These are phyloP conservation scores for Backusella tuberculispora DNA, from an alignment of 192 early-diverging fungal species.

Conservation along the genomic window DNA sequence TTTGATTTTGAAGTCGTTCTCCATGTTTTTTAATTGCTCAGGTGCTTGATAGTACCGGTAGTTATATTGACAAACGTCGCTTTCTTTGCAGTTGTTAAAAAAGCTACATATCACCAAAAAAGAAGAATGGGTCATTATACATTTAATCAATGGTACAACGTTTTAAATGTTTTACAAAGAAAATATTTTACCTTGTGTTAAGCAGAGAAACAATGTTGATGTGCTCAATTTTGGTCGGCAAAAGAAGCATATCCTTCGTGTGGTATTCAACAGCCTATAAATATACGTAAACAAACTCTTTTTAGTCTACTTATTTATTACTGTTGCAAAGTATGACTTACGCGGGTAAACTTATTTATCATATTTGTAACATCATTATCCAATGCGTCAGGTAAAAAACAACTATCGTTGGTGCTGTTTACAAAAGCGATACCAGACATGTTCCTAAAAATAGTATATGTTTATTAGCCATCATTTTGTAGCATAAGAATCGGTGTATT, in stretches of 20 bases:
- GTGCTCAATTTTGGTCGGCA: conserved; percentile 9
- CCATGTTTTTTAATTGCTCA: conserved; percentile 19
- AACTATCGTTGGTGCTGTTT: conserved; percentile 6
- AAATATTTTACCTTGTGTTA: conserved; percentile 17
- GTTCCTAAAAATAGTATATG: conserved; percentile 1
- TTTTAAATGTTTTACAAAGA: not conserved
- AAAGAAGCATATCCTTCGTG: conserved; percentile 12
- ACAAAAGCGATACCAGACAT: conserved; percentile 15
- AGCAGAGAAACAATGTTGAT: conserved; percentile 19
- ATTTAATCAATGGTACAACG: no score
- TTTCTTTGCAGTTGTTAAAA: no score
- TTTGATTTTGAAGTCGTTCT: conserved; percentile 26
- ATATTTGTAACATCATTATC: conserved; percentile 19
- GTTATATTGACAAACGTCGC: not conserved
- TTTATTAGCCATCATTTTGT: conserved; percentile 10
- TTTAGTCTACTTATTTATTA: conserved; percentile 16
- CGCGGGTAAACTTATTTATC: conserved; percentile 20
- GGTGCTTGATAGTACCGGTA: conserved; percentile 24
- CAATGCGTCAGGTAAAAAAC: conserved; percentile 16
- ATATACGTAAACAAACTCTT: conserved; percentile 12
- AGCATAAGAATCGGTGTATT: not conserved
- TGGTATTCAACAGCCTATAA: conserved; percentile 15
- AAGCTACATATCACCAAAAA: not conserved
- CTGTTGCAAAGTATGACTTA: conserved; percentile 12
- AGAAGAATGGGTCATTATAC: conserved; percentile 14